These are phyloP conservation scores for Sordaria brevicollis DNA, from an alignment of 495 filamentous ascomycete species.

Conservation along the genomic window DNA sequence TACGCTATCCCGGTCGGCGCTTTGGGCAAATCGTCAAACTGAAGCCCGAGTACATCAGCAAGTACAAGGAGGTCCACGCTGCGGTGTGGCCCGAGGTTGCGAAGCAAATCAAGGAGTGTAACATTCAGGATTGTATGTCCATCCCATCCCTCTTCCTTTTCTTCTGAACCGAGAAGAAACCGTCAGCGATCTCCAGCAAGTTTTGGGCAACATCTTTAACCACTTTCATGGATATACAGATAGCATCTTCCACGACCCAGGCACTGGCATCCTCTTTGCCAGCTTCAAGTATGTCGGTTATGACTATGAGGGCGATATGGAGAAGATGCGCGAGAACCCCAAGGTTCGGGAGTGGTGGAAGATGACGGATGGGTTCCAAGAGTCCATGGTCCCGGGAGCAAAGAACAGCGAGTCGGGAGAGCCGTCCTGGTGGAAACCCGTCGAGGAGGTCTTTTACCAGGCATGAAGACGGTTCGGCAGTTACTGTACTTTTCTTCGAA, in stretches of 20 bases:
- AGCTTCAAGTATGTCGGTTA: slow-evolving; percentile 65
- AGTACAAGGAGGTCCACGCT: slow-evolving; percentile 64
- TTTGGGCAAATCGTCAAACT: slow-evolving; percentile 62
- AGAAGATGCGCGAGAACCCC: slow-evolving; percentile 54
- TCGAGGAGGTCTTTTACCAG: slow-evolving; percentile 64
- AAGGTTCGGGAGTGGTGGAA: slow-evolving; percentile 71
- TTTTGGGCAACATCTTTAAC: not conserved
- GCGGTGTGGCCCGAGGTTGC: slow-evolving; percentile 67
- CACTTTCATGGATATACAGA: slow-evolving; percentile 33
- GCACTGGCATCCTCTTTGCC: slow-evolving; percentile 53
- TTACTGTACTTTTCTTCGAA: not conserved
- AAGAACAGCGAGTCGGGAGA: slow-evolving; percentile 48
- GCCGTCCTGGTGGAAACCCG: slow-evolving; percentile 58
- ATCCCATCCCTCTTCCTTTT: not conserved
- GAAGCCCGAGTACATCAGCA: slow-evolving; percentile 48
- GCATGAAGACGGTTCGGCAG: slow-evolving; percentile 25
- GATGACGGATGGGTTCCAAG: slow-evolving; percentile 66
- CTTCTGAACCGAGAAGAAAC: not conserved
- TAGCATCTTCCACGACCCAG: slow-evolving; percentile 60
- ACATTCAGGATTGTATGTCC: slow-evolving; percentile 61
- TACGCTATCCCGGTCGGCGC: slow-evolving; percentile 33
- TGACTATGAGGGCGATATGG: slow-evolving; percentile 62
- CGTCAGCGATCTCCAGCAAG: not conserved
- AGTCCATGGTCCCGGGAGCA: slow-evolving; percentile 50
- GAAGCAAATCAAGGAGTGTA: slow-evolving; percentile 59